A percentile compares a stretch with the other conserved stretches of the same genome.
phyloP scores from a whole-genome alignment of 495 filamentous ascomycete genomes.

The Penicillium maclennaniae region DNA sequence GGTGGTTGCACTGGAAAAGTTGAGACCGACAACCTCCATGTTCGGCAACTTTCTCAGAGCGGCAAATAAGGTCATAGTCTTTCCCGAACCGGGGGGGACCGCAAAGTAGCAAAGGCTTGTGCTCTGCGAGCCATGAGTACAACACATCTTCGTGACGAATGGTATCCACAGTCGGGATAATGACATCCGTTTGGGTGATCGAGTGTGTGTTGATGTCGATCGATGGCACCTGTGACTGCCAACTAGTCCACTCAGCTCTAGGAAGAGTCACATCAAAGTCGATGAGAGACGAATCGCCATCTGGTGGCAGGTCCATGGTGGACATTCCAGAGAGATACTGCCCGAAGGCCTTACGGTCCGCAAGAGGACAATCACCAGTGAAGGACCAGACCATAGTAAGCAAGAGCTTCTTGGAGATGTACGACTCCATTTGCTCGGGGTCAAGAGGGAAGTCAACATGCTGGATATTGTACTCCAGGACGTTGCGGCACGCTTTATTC shows the following conservation, averaged over 20 bases:
- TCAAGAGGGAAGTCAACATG: slow-evolving; percentile 93
- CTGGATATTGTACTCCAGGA: slow-evolving; percentile 92
- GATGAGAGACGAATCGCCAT: slow-evolving; percentile 79
- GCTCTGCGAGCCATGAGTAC: slow-evolving; percentile 98
- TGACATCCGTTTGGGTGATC: slow-evolving; percentile 92
- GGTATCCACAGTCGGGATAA: slow-evolving; percentile 96
- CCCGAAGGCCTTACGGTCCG: slow-evolving; percentile 84
- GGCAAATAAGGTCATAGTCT: slow-evolving; percentile 99
- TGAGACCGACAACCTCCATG: slow-evolving; percentile 98
- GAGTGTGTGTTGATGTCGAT: slow-evolving; percentile 98
- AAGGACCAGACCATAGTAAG: slow-evolving; percentile 91
- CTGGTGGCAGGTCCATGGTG: slow-evolving; percentile 74
- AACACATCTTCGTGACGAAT: slow-evolving; percentile 95
- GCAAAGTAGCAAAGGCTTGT: slow-evolving; percentile 93
- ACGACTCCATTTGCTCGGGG: slow-evolving; percentile 80
- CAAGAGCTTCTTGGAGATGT: slow-evolving; percentile 86
- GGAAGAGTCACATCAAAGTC: slow-evolving; percentile 91
- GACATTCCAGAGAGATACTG: slow-evolving; percentile 73
- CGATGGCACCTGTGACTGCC: slow-evolving; percentile 89
- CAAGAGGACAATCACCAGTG: slow-evolving; percentile 88
- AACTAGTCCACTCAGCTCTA: slow-evolving; percentile 79
- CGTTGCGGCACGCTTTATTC: slow-evolving; percentile 85
- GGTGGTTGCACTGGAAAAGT: slow-evolving; percentile 98
- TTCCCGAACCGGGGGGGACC: slow-evolving; percentile 95
- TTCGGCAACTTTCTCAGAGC: slow-evolving; percentile 92